Conservation (phyloP, 768 basidiomycete genomes). For the Chalciporus chontae region DNA sequence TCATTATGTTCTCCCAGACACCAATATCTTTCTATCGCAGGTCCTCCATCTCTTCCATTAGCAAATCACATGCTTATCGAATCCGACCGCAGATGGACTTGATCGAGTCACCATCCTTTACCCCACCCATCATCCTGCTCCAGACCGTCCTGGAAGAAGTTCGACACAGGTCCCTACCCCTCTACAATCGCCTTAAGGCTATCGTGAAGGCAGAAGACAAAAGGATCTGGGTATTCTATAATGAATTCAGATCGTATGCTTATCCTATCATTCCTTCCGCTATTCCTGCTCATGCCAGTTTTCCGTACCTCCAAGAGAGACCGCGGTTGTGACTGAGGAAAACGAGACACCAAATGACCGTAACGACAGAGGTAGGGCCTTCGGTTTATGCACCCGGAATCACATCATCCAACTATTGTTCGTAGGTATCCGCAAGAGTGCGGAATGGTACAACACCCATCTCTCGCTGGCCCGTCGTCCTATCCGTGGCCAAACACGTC, state of each 20-base stretch:
- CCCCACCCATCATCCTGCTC: slow-evolving; percentile 79
- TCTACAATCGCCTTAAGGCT: slow-evolving; percentile 89
- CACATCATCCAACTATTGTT: not conserved
- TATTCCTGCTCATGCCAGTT: not conserved
- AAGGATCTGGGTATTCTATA: slow-evolving; percentile 80
- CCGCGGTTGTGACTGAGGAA: slow-evolving; percentile 72
- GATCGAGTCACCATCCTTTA: slow-evolving; percentile 73
- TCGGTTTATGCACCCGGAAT: not conserved
- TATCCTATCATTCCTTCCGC: not conserved
- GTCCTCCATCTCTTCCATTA: slow-evolving; percentile 24
- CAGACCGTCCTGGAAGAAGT: slow-evolving; percentile 98
- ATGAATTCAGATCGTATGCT: slow-evolving; percentile 78
- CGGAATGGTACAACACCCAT: slow-evolving; percentile 84
- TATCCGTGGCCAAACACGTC: slow-evolving; percentile 46
- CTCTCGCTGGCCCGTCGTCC: slow-evolving; percentile 50
- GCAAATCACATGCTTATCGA: slow-evolving; percentile 1
- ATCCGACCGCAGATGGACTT: slow-evolving; percentile 76
- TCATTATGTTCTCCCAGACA: slow-evolving; percentile 88
- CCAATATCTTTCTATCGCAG: slow-evolving; percentile 92
- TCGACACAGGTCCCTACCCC: slow-evolving; percentile 85
- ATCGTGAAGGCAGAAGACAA: slow-evolving; percentile 85
- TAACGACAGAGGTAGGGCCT: slow-evolving; percentile 80
- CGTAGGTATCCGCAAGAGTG: slow-evolving; percentile 84
- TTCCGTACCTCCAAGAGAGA: slow-evolving; percentile 52
- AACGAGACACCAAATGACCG: slow-evolving; percentile 88